Evolutionary conservation across 2,329 filamentous ascomycete species (phyloP).

Genomic region (Ophiostoma ulmi): DNA sequence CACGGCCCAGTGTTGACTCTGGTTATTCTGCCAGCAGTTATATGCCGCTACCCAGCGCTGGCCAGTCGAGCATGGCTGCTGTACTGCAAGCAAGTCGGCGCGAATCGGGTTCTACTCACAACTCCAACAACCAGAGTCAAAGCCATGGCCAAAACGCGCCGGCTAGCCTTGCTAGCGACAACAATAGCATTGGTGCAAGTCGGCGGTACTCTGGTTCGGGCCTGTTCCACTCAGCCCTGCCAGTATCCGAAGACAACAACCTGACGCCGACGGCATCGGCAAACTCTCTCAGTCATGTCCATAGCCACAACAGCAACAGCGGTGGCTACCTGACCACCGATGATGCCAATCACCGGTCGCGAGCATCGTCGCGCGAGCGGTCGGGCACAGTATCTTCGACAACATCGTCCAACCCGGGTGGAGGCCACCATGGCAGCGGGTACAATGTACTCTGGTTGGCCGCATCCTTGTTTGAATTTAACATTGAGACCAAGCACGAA

Average conservation of each 20-base stretch:
- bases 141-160: constrained; percentile 34
- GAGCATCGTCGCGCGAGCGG: constrained; percentile 57
- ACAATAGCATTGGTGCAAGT: constrained; percentile 12
- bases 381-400: constrained; percentile 36
- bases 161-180: constrained; percentile 29
- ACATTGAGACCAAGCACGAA: constrained; percentile 88
- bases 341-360: constrained; percentile 36
- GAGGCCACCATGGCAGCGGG: constrained; percentile 37
- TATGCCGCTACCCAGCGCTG: constrained; percentile 51
- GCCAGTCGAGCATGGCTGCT: constrained; percentile 35
- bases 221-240: constrained; percentile 82
- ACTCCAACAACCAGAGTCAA: constrained; percentile 40
- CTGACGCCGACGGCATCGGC: background rate
- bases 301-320: constrained; percentile 35
- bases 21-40: constrained; percentile 25
- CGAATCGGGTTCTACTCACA: constrained; percentile 53
- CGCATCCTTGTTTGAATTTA: constrained; percentile 93
- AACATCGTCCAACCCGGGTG: constrained; percentile 17
- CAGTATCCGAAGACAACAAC: constrained; percentile 58
- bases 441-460: constrained; percentile 83
- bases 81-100: constrained; percentile 35
- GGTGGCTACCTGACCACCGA: constrained; percentile 27
- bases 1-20: constrained; percentile 29
- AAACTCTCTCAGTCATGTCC: constrained; percentile 28
- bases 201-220: constrained; percentile 68